Base-by-base conservation (phyloP, 441 rosid genomes). In the Geranium incanum region DNA sequence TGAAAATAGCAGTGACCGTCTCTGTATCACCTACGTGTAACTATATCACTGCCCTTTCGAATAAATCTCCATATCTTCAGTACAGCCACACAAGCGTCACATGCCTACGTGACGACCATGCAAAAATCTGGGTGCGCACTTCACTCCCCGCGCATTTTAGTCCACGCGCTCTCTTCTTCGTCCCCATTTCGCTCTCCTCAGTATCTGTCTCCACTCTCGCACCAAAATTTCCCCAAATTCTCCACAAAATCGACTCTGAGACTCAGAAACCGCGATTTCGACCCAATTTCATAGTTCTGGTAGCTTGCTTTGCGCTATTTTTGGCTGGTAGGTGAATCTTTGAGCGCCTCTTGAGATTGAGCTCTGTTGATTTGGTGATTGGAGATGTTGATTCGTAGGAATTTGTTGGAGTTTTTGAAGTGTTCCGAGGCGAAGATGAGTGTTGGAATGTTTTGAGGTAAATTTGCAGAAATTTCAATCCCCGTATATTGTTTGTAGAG, bases 91-190 rank as follows among this genome's bases (percentile, higher is more conserved):
- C 62, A 55, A 55, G 62, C 62, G 62, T 55, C 19, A 15, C 62
- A 15, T 16, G 19, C 19, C 18, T 16, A 55, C 62, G 62, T 55
- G 62, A 19, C 62, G 62, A n/a, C 62, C 62, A 13, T 18, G 62
- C 62, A 55, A 55, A 16, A 55, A 43, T 1, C 62, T 13, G 62
- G 62, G 62, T 55, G 62, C 62, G 21, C 62, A 55, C 15, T 55
- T 55, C 62, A 55, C 62, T 19, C 19, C 4, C 21, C 62, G 62
- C 62, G 62, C 62, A 55, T 55, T 55, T 55, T 55, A n/a, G 62
- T 55, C 62, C 62, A 43, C 12, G 2, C 52, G 19, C 5, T 2
- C 62, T 15, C 62, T n/a, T 55, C 62, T 3, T 16, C 62, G 15
- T 55, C 62, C 6, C 43, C 43, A 39, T 39, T 7, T 39, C 43